A percentile compares a stretch with the other conserved stretches of the same genome.
Conservation (phyloP, 225 moss, liverwort and hornwort species). For the Polytrichum formosum region DNA sequence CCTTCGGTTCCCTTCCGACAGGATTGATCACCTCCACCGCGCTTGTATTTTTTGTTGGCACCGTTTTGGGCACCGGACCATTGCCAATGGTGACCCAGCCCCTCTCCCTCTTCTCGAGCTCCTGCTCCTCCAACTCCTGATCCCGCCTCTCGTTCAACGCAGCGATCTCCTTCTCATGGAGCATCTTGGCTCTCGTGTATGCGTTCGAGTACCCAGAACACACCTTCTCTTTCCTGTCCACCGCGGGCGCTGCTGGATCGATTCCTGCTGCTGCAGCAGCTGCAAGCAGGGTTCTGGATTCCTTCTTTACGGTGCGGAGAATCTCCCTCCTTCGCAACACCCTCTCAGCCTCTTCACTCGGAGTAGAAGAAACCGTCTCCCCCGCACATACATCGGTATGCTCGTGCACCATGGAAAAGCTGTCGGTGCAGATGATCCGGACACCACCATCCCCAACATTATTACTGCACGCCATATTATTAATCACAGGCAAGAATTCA, state of each 20-base stretch:
- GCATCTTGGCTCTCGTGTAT: no score
- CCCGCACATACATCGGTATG: neutral
- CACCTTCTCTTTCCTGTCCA: constrained; percentile 7
- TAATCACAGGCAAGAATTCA: neutral
- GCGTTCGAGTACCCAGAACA: neutral
- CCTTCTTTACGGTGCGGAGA: neutral
- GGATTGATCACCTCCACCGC: neutral
- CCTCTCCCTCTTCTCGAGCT: constrained; percentile 28
- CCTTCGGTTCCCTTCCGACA: constrained; percentile 13
- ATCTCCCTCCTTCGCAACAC: neutral
- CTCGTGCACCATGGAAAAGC: constrained; percentile 19
- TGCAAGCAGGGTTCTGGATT: neutral
- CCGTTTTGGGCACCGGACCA: constrained; percentile 6
- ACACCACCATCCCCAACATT: neutral
- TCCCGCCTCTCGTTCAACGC: constrained; percentile 13
- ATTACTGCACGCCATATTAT: neutral
- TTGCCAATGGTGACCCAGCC: constrained; percentile 24
- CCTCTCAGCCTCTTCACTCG: constrained; percentile 16
- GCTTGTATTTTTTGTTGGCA: constrained; percentile 6
- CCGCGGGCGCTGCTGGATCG: neutral
- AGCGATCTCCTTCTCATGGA: constrained; percentile 15
- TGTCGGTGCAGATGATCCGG: constrained; percentile 2
- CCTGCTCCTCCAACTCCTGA: constrained; percentile 9
- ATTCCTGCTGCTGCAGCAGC: constrained; percentile 5
- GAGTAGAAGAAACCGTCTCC: neutral